These are phyloP conservation scores for Fulvia fulva DNA, from an alignment of 2,329 filamentous ascomycete genomes.

Conservation along the genomic window DNA sequence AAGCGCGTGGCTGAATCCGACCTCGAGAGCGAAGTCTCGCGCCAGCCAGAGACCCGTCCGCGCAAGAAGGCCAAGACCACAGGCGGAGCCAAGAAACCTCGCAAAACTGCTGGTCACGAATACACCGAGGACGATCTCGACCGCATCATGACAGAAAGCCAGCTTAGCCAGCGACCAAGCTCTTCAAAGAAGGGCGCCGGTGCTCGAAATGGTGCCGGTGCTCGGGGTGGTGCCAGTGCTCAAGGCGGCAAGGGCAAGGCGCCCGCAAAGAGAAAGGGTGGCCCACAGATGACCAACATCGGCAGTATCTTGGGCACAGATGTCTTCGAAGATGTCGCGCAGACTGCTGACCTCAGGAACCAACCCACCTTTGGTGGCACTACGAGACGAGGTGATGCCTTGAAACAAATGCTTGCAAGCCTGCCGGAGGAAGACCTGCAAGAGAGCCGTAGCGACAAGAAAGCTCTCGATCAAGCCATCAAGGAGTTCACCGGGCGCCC, in stretches of 20 bases:
- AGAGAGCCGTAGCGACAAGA: slow-evolving; percentile 35
- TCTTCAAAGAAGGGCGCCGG: neutral
- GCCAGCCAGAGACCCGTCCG: neutral
- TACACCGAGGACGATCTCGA: neutral
- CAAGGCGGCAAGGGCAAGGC: slow-evolving; percentile 12
- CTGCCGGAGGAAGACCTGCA: slow-evolving; percentile 37
- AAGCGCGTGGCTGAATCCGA: neutral
- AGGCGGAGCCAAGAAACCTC: slow-evolving; percentile 1
- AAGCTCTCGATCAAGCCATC: slow-evolving; percentile 36
- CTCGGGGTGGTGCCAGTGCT: no score
- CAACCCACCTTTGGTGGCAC: slow-evolving; percentile 22
- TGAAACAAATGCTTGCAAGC: slow-evolving; percentile 40
- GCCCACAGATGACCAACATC: slow-evolving; percentile 16
- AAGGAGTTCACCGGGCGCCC: slow-evolving; percentile 40
- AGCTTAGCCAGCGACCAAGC: neutral
- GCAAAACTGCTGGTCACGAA: neutral
- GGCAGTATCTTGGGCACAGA: slow-evolving; percentile 19
- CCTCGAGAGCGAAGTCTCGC: neutral
- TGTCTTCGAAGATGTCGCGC: slow-evolving; percentile 24
- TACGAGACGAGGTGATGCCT: slow-evolving; percentile 27
- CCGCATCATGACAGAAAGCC: neutral
- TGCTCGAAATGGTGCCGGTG: neutral
- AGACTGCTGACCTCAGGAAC: slow-evolving; percentile 10
- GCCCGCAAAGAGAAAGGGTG: neutral
- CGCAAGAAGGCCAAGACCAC: neutral